Base-by-base conservation (phyloP, 2,329 filamentous ascomycete genomes). In the Fragosphaeria purpurea region DNA sequence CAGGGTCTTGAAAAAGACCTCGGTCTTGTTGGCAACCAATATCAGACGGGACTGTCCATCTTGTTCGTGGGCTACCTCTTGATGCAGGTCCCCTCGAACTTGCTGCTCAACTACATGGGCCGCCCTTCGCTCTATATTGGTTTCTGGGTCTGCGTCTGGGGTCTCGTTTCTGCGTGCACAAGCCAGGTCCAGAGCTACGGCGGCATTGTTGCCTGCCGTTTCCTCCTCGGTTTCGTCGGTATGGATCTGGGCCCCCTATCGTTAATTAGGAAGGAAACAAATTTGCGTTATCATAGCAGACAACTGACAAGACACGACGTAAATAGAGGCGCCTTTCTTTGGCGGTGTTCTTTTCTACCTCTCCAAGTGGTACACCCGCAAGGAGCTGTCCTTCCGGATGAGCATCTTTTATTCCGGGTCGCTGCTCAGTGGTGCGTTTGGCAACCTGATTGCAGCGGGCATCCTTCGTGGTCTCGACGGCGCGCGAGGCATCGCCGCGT, bases 221-320 rank as follows among this genome's bases (percentile, higher is more conserved):
- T 65, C 47, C 57, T 68, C 44, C 60, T 70, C 7, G 66, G 66
- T 40, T 60, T 4, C 1, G 59, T 59, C 11, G 35, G 35, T 37
- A 37, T 37, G 35, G 7, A 37, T 7, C 35, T 37, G 11, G 11
- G 1, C 11, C 35, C 35, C 35, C 22, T 22, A 22, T 22, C 22
- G 3, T 22, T 22, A 3, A 22, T 3, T 22, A 22, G 22, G 22
- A 22, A 22, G 3, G 35, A 11, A 37, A 37, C 1, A 37, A 37
- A 7, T 2, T 37, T 3, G 4, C 35, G 7, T 11, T 37, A 11
- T 2, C 11, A 37, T 37, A 11, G 35, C 22, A 22, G 22, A 11
- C 41, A n/a, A 13, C 35, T 37, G 11, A 37, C 35, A 37, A 22
- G 22, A 22, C 22, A 22, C 22, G 22, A 37, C 35, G 1, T 2